phyloP scores from a whole-genome alignment of 2,329 filamentous ascomycete genomes.

The Neobulgaria alba region DNA sequence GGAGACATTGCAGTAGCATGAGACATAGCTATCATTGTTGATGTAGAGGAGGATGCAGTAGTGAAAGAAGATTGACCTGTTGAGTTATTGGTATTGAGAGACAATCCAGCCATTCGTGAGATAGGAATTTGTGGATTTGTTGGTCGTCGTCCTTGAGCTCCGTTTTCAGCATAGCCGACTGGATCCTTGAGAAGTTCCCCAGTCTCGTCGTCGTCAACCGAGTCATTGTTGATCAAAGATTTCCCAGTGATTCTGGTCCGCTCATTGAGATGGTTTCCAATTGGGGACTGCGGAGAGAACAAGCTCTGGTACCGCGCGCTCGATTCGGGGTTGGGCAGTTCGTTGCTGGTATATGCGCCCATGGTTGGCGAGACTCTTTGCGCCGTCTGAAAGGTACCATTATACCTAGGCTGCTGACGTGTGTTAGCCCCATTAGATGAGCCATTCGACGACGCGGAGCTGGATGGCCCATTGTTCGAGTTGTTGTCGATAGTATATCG shows the following conservation, averaged over 20 bases:
- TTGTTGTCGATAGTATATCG: conserved; percentile 46
- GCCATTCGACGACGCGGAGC: conserved; percentile 34
- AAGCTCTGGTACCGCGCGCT: conserved; percentile 49
- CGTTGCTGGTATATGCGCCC: conserved; percentile 43
- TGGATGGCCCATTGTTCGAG: conserved; percentile 33
- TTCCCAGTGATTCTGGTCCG: conserved; percentile 55
- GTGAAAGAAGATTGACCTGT: conserved; percentile 20
- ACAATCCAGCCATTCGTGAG: conserved; percentile 58
- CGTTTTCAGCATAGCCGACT: conserved; percentile 66
- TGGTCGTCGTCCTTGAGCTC: conserved; percentile 51
- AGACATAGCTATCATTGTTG: conserved; percentile 18
- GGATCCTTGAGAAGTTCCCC: conserved; percentile 64
- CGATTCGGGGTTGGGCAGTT: conserved; percentile 50
- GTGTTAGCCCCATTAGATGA: conserved; percentile 27
- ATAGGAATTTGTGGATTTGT: conserved; percentile 67
- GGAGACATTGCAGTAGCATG: conserved; percentile 45
- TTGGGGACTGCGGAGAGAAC: conserved; percentile 66
- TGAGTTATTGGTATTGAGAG: conserved; percentile 58
- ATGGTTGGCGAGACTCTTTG: conserved; percentile 43
- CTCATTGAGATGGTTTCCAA: conserved; percentile 60
- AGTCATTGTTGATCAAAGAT: conserved; percentile 61
- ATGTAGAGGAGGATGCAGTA: conserved; percentile 15
- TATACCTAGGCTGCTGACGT: conserved; percentile 40
- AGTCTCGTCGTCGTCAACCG: conserved; percentile 62
- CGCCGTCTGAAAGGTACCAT: conserved; percentile 45